phyloP scores from a whole-genome alignment of 371 early-diverging fungal species.

The Rhizopus delemar region DNA sequence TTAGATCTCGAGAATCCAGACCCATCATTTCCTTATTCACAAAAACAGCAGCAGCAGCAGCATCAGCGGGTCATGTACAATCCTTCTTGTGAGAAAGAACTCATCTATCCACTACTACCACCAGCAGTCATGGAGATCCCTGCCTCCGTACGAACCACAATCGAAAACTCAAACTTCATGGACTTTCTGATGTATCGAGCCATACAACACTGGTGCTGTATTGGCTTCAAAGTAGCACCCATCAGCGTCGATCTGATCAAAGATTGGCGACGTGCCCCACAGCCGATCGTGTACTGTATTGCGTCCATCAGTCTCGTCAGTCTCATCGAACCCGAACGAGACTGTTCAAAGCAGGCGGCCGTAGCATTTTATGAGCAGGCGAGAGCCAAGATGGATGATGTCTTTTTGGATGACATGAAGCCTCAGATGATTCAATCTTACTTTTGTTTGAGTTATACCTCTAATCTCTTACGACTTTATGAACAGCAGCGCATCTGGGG shows the following conservation, averaged over 20 bases:
- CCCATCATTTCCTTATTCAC: neutral
- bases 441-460: conserved; percentile 34
- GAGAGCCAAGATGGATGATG: conserved; percentile 28
- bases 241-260: conserved; percentile 19
- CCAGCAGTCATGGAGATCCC: conserved; percentile 6
- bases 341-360: conserved; percentile 22
- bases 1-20: neutral
- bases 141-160: conserved; percentile 12
- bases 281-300: conserved; percentile 28
- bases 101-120: neutral
- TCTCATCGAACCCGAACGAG: conserved; percentile 10
- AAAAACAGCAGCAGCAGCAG: neutral
- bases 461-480: conserved; percentile 31
- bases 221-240: conserved; percentile 32
- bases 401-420: conserved; percentile 30
- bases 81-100: conserved; percentile 16
- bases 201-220: conserved; percentile 33
- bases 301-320: conserved; percentile 34
- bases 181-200: conserved; percentile 28
- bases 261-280: conserved; percentile 23
- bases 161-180: conserved; percentile 21
- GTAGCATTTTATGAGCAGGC: conserved; percentile 35
- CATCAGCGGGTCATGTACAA: neutral
- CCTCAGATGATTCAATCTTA: conserved; percentile 27
- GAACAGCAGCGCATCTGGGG: conserved; percentile 39